Conservation (phyloP, 1,284 basidiomycete genomes). For the Ganoderma resinaceum region DNA sequence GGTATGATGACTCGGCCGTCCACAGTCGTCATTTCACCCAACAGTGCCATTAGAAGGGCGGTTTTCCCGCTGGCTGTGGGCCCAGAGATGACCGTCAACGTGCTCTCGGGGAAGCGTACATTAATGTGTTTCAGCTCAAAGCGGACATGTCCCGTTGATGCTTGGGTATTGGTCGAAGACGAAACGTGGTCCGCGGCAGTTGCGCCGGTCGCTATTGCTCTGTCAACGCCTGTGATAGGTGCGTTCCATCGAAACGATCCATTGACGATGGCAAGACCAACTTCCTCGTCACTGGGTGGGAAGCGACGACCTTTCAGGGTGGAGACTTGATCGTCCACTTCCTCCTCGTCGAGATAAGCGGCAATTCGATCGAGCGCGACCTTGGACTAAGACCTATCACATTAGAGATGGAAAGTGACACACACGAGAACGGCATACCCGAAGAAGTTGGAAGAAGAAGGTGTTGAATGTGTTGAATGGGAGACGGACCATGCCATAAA, state of each 20-base stretch:
- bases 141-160: slow-evolving; percentile 42
- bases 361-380: slow-evolving; percentile 85
- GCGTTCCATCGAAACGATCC: slow-evolving; percentile 77
- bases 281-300: slow-evolving; percentile 38
- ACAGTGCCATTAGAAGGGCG: slow-evolving; percentile 72
- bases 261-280: slow-evolving; percentile 67
- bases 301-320: slow-evolving; percentile 40
- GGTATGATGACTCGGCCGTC: slow-evolving; percentile 64
- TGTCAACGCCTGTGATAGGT: not conserved
- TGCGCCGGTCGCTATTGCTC: not conserved
- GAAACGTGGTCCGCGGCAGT: slow-evolving; percentile 33
- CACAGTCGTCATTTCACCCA: slow-evolving; percentile 68
- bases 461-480: slow-evolving; percentile 77
- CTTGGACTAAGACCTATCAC: slow-evolving; percentile 48
- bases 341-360: slow-evolving; percentile 83
- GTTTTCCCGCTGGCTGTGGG: slow-evolving; percentile 87
- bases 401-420: slow-evolving; percentile 11
- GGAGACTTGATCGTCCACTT: slow-evolving; percentile 49
- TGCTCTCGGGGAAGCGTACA: slow-evolving; percentile 74
- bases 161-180: slow-evolving; percentile 27
- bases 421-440: slow-evolving; percentile 43
- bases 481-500: slow-evolving; percentile 76
- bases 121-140: slow-evolving; percentile 75
- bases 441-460: slow-evolving; percentile 68
- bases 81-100: slow-evolving; percentile 69